These are phyloP conservation scores for Pulveroboletus frians DNA, from an alignment of 768 basidiomycete genomes.

Conservation along the genomic window DNA sequence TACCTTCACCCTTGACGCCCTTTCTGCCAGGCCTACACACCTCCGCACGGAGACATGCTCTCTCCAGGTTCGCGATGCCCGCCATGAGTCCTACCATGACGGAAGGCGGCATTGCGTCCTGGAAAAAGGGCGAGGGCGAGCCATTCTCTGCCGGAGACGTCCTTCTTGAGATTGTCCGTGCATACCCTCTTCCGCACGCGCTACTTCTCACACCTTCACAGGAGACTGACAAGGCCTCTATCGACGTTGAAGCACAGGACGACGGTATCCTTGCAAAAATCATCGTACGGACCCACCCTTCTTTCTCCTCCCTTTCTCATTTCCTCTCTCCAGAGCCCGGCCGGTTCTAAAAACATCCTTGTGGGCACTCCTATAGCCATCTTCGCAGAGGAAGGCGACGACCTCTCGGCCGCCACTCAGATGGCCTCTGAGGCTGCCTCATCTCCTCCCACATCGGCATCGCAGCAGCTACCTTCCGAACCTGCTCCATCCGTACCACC, in stretches of 20 bases:
- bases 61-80: constrained; percentile 90
- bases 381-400: constrained; percentile 92
- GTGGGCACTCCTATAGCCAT: constrained; percentile 92
- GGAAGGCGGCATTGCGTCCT: constrained; percentile 94
- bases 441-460: constrained; percentile 30
- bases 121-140: constrained; percentile 98
- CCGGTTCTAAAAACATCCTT: constrained; percentile 80
- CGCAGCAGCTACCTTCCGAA: constrained; percentile 37
- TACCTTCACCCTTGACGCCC: background rate
- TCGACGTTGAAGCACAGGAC: constrained; percentile 98
- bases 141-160: constrained; percentile 87
- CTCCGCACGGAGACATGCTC: constrained; percentile 70
- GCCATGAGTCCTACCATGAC: constrained; percentile 99
- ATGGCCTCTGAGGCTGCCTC: constrained; percentile 60
- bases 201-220: constrained; percentile 28
- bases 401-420: constrained; percentile 75
- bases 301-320: background rate
- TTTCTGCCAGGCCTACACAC: constrained; percentile 65
- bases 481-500: constrained; percentile 37
- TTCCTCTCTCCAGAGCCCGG: constrained; percentile 48
- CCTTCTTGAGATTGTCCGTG: constrained; percentile 85
- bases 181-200: background rate
- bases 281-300: constrained; percentile 53
- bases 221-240: constrained; percentile 99
- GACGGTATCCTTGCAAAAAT: constrained; percentile 97